These are phyloP conservation scores for Gamarada debralockiae DNA, from an alignment of 495 filamentous ascomycete species.

Conservation along the genomic window DNA sequence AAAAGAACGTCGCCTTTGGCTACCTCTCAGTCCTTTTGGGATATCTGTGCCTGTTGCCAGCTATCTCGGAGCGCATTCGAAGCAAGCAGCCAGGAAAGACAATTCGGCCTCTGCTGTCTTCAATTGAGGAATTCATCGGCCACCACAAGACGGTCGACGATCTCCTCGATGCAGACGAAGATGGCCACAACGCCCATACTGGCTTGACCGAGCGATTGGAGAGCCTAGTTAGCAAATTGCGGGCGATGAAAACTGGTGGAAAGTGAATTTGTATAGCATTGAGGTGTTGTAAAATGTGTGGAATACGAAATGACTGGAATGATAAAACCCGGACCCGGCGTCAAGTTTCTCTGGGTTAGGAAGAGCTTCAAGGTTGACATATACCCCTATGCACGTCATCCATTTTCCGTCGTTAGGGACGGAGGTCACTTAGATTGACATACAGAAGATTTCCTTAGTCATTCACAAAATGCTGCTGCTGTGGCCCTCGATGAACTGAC, in stretches of 20 bases:
- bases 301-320: too few species aligned
- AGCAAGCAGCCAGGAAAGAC: slow-evolving; percentile 52
- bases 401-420: too few species aligned
- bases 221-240: slow-evolving; percentile 15
- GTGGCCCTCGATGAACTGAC: too few species aligned
- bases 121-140: slow-evolving; percentile 78
- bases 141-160: slow-evolving; percentile 74
- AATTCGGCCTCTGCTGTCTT: slow-evolving; percentile 63
- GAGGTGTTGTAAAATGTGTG: too few species aligned
- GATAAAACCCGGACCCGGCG: too few species aligned
- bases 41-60: slow-evolving; percentile 62
- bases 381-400: too few species aligned
- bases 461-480: too few species aligned
- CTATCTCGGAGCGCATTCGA: slow-evolving; percentile 47
- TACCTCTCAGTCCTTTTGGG: slow-evolving; percentile 85
- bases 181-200: slow-evolving; percentile 39
- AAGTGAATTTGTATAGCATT: not conserved
- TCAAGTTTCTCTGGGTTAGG: too few species aligned
- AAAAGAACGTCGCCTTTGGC: slow-evolving; percentile 83
- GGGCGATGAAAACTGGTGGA: not conserved
- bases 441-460: too few species aligned
- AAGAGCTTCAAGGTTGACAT: too few species aligned
- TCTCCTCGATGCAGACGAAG: slow-evolving; percentile 39
- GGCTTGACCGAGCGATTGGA: slow-evolving; percentile 39
- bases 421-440: too few species aligned